Base-by-base conservation (phyloP, 345 rosid species). In the Citrus australasica region DNA sequence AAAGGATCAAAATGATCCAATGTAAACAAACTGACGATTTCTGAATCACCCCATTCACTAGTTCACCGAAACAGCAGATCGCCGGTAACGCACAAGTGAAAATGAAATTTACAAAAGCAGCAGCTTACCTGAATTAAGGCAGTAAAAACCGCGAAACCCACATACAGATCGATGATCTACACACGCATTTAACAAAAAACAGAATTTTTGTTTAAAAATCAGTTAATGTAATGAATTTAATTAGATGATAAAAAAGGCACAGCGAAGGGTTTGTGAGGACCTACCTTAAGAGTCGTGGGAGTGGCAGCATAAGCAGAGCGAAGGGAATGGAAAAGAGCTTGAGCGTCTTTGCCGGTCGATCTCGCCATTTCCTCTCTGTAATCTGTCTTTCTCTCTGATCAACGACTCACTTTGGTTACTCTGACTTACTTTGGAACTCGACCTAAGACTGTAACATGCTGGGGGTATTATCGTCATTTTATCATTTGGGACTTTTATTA, bases 121-220 rank as follows among this genome's bases (percentile, higher is more conserved):
- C 5, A 40, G n/a, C 69, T 27, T 77, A 94, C 99, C 98, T 95
- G 98, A 69, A 93, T 91, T 79, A 95, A 56, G 73, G 98, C 97
- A 9, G 99, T 91, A 81, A 85, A 85, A 75, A 92, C 89, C 14
- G 98, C 92, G 51, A 93, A 96, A 55, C 85, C 90, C 66, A 92
- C 97, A 60, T 92, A 96, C 19, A 92, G 84, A 84, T 96, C 99
- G 83, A 96, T 92, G 87, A 94, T 89, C 99, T 96, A 90, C 63
- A 78, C 13, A 17, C 51, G 67, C 8, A 62, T 21, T 0, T 35
- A 74, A 2, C 46, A 35, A 22, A n/a, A 73, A 30, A 60, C 4
- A 19, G 9, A 9, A 13, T 32, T 32, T 32, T 32, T 32, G 4
- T 0, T 3, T 3, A 65, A 71, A 4, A 9, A 7, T 17, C 13